These are phyloP conservation scores for Sporothrix mexicana DNA, from an alignment of 2,329 filamentous ascomycete species.

Conservation along the genomic window DNA sequence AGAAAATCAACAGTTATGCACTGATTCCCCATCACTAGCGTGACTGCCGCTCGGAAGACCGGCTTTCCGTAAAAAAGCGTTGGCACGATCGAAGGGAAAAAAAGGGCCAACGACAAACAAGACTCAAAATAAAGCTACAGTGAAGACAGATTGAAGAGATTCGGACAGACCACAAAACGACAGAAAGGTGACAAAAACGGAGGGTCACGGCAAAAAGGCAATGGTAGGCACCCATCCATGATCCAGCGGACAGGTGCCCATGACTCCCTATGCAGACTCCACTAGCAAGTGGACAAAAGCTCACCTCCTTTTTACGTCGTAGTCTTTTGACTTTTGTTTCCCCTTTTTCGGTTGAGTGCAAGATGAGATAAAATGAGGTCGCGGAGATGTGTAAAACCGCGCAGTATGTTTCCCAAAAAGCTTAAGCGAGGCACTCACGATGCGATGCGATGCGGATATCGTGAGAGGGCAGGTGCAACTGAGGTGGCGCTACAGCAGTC, in stretches of 20 bases:
- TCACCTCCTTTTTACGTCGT: neutral
- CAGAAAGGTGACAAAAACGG: neutral
- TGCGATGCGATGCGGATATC: neutral
- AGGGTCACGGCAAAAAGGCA: neutral
- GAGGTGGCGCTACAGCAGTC: neutral
- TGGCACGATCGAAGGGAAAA: neutral
- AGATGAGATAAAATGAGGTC: neutral
- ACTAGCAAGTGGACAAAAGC: constrained; percentile 4
- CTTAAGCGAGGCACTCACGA: neutral
- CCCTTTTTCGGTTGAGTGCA: too few relatives aligned
- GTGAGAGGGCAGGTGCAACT: constrained; percentile 1
- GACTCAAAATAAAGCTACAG: neutral
- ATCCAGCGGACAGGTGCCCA: neutral
- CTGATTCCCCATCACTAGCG: neutral
- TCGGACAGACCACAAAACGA: neutral
- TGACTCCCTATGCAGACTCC: neutral
- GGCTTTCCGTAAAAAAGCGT: neutral
- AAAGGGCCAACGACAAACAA: neutral
- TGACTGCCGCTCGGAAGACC: constrained; percentile 15
- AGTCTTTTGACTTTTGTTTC: too few relatives aligned
- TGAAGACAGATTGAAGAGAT: neutral
- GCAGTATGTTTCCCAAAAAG: neutral
- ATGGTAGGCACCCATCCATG: neutral
- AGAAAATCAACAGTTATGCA: neutral
- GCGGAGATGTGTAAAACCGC: neutral